These are phyloP conservation scores for Sugiyamaella castrensis DNA, from an alignment of 1,139 yeast genomes.

Conservation along the genomic window DNA sequence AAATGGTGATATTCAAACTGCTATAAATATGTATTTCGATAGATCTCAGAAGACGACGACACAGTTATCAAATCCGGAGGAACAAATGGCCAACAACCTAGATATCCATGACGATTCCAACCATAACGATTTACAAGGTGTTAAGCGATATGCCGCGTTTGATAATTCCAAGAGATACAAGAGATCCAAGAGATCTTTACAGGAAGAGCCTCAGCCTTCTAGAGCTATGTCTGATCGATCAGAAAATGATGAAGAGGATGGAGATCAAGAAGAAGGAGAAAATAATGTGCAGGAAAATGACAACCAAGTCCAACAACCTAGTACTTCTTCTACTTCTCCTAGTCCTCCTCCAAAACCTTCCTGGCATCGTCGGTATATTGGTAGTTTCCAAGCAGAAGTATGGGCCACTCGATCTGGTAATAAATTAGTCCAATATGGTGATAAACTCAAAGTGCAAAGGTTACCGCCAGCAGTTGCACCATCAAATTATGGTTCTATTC, in stretches of 20 bases:
- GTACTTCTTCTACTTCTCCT: neutral
- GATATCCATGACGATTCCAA: too few relatives aligned
- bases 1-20: constrained; percentile 30
- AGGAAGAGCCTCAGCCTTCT: too few relatives aligned
- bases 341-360: constrained; percentile 1
- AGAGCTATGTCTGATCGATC: too few relatives aligned
- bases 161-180: too few relatives aligned
- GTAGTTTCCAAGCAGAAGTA: constrained; percentile 68
- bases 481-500: constrained; percentile 8
- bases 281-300: neutral
- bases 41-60: constrained; percentile 4
- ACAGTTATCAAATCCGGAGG: neutral
- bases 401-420: constrained; percentile 81
- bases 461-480: constrained; percentile 13
- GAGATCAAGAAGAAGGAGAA: neutral
- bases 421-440: constrained; percentile 50
- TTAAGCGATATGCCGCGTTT: too few relatives aligned
- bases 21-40: constrained; percentile 34
- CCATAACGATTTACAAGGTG: neutral
- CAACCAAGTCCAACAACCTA: neutral
- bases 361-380: constrained; percentile 49
- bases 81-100: neutral
- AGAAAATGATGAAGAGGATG: neutral
- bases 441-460: constrained; percentile 44
- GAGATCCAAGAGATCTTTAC: too few relatives aligned